Evolutionary conservation across 768 basidiomycete genomes (phyloP), one percentile per base, ranked within the genome.

Genomic region (Crucibulum laeve): DNA sequence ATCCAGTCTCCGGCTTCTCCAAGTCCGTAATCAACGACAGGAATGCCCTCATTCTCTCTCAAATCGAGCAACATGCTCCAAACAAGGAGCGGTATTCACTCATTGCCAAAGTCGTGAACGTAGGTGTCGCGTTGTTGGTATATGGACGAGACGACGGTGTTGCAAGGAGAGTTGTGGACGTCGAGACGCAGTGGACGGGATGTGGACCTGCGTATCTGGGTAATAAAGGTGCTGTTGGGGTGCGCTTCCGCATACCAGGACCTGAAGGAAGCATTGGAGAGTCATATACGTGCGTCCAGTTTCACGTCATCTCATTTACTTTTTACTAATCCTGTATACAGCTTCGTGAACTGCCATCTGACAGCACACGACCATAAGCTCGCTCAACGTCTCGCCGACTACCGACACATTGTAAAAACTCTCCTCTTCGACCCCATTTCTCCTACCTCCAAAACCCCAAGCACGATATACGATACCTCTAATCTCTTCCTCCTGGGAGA

Each of bases 401-500:
- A 86, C 63, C 67, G 78, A 39, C 76, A 89, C 49, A 91, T 99
- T 28, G 87, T 91, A 28, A 67, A 79, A 34, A 78, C 83, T 1
- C 74, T 99, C 24, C 72, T 94, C 36, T 96, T 99, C 54, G 68
- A 79, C 6, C 70, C 87, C 5, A 44, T 71, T 2, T 61, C 63
- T 2, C 62, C 67, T 2, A 59, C 65, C 6, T 62, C 73, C 0
- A 54, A 53, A 21, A 45, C 50, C 8, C 64, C 70, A 4, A 78
- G 80, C 38, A 85, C 81, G 8, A 76, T 97, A 36, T 92, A 88
- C 67, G 71, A 81, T 34, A 87, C 92, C 0, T 90, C 91, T 10
- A 91, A 97, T 60, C 73, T 96, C 1, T 96, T 97, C 73, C 74
- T 96, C 59, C 74, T 96, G 25, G 95, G 95, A 4, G 94, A 97